Conservation (phyloP, 768 basidiomycete species). For the Russula ochroleuca region DNA sequence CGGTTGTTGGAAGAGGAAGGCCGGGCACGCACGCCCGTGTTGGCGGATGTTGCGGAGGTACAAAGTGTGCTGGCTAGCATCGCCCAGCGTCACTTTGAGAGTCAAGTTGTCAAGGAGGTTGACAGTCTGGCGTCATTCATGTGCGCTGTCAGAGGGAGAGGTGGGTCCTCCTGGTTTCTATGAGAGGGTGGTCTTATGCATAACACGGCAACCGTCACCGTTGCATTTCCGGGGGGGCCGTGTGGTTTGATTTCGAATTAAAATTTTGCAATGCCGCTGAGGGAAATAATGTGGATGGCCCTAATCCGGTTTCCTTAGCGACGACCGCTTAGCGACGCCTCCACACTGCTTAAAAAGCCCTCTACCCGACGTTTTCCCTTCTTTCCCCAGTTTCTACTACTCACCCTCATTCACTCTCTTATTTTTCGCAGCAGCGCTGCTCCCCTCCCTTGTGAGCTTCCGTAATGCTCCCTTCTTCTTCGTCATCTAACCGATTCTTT, state of each 20-base stretch:
- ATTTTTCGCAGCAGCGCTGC: slow-evolving; percentile 54
- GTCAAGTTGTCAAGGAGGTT: slow-evolving; percentile 64
- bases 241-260: slow-evolving; percentile 20
- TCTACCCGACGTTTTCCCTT: not conserved
- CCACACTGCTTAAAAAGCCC: slow-evolving; percentile 1
- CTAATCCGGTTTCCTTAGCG: slow-evolving; percentile 14
- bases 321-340: not conserved
- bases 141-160: slow-evolving; percentile 60
- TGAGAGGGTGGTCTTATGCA: slow-evolving; percentile 12
- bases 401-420: slow-evolving; percentile 32
- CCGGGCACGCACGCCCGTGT: slow-evolving; percentile 53
- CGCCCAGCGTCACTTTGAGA: slow-evolving; percentile 70
- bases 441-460: slow-evolving; percentile 30
- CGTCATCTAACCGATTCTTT: slow-evolving; percentile 25
- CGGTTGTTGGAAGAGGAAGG: slow-evolving; percentile 65
- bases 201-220: slow-evolving; percentile 1
- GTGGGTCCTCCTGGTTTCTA: slow-evolving; percentile 26
- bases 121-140: slow-evolving; percentile 80
- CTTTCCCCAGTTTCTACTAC: slow-evolving; percentile 12
- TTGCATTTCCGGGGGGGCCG: slow-evolving; percentile 2
- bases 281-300: not conserved
- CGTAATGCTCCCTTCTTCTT: not conserved
- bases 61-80: slow-evolving; percentile 63
- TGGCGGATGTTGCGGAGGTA: slow-evolving; percentile 66
- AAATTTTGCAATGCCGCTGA: not conserved